These are phyloP conservation scores for Candida patagonica DNA, from an alignment of 805 yeast species.

Conservation along the genomic window DNA sequence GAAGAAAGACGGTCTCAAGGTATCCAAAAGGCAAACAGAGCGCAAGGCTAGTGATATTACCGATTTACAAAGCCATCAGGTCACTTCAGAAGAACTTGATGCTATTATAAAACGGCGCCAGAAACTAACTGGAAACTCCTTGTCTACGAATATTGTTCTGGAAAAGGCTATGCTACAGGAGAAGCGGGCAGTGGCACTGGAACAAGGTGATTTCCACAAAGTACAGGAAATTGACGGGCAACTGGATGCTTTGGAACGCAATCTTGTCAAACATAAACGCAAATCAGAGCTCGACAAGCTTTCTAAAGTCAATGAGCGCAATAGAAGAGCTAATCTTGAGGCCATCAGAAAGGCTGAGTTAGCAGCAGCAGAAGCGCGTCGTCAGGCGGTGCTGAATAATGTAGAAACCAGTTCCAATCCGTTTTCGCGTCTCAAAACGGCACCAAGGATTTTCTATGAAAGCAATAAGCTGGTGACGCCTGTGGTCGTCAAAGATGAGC, in stretches of 20 bases:
- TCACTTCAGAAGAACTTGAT: slow-evolving; percentile 65
- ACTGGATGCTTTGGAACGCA: slow-evolving; percentile 23
- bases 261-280: slow-evolving; percentile 6
- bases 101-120: slow-evolving; percentile 69
- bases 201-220: slow-evolving; percentile 25
- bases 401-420: slow-evolving; percentile 52
- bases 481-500: slow-evolving; percentile 48
- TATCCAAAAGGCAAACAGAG: slow-evolving; percentile 53
- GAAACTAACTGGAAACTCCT: slow-evolving; percentile 44
- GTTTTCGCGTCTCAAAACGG: slow-evolving; percentile 80
- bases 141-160: slow-evolving; percentile 68
- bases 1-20: slow-evolving; percentile 42
- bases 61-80: slow-evolving; percentile 51
- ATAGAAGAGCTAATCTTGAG: slow-evolving; percentile 70
- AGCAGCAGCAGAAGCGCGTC: slow-evolving; percentile 48
- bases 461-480: slow-evolving; percentile 33
- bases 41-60: slow-evolving; percentile 55
- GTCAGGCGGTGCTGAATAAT: slow-evolving; percentile 25
- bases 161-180: slow-evolving; percentile 64
- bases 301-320: slow-evolving; percentile 72
- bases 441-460: slow-evolving; percentile 68
- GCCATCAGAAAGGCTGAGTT: slow-evolving; percentile 74
- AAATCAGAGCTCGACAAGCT: slow-evolving; percentile 33
- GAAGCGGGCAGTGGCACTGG: slow-evolving; percentile 66
- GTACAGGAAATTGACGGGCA: slow-evolving; percentile 27